Evolutionary conservation across 1,139 yeast genomes (phyloP), one percentile per base, ranked within the genome.

Genomic region (Lodderomyces margitis): DNA sequence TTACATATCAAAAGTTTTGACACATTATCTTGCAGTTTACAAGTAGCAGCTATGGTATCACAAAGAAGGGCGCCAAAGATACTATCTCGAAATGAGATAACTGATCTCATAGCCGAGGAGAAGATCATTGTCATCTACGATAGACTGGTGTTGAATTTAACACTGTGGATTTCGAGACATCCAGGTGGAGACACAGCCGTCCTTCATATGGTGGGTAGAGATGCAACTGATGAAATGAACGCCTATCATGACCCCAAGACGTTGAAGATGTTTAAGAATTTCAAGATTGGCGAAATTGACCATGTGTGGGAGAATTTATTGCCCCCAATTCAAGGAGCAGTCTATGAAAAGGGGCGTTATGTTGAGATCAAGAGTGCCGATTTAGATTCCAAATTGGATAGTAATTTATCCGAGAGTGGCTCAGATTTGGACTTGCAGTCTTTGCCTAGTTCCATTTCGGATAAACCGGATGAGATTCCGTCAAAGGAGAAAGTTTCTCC

Each of bases 181-280:
- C 96, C 96, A 0, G 96, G 97, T 14, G 96, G 97, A 8, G 92
- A 84, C 49, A 83, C 80, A 54, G 91, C 95, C 0, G 83, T 88
- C 11, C 70, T 70, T 50, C 96, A 88, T 60, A 75, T 88, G 83
- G 77, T 88, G 5, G 97, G 96, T 3, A 68, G 92, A 46, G 96
- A 88, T 62, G 95, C 96, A 8, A 82, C 94, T 1, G 95, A 87
- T 57, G 96, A 88, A 59, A 87, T 88, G 87, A 75, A 81, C 42
- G 91, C 91, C 9, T 84, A 87, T 56, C 96, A 88, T 56, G 63
- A 80, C 24, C 76, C 70, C 14, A 83, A 79, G 39, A 76, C 95
- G 0, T 62, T 75, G 11, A 44, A 50, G 2, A 57, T 60, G 0
- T 83, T 87, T 59, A 57, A 57, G 10, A 70, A 63, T 34, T 89